Evolutionary conservation across 768 basidiomycete genomes (phyloP).

Genomic region (Termitomyces eurrhizus): DNA sequence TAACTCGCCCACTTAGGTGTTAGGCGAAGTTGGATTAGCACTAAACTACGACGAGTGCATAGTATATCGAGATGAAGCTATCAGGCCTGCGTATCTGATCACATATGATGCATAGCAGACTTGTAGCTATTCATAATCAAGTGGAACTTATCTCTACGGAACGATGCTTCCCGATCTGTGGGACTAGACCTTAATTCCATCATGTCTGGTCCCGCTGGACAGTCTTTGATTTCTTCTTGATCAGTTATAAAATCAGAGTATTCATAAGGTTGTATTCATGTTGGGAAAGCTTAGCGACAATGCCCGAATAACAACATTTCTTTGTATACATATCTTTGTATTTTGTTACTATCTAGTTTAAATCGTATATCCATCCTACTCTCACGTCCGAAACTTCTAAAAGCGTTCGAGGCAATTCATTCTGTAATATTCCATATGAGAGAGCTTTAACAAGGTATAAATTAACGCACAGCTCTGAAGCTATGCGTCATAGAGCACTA

Average conservation of each 20-base stretch:
- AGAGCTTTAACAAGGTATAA: neutral
- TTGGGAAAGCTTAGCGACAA: too few species aligned
- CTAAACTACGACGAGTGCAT: conserved; percentile 70
- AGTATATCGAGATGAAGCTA: conserved; percentile 67
- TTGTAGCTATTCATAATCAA: neutral
- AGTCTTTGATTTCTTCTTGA: neutral
- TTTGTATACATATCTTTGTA: neutral
- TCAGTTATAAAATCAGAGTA: too few species aligned
- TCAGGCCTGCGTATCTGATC: conserved; percentile 66
- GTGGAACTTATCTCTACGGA: neutral
- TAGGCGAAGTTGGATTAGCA: conserved; percentile 61
- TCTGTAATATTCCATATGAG: too few species aligned
- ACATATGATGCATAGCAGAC: conserved; percentile 48
- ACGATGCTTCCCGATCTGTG: neutral
- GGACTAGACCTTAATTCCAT: neutral
- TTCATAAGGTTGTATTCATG: too few species aligned
- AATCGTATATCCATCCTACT: neutral
- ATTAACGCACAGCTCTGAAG: neutral
- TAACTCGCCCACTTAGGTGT: conserved; percentile 9
- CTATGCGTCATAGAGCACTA: conserved; percentile 63
- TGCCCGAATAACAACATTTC: too few species aligned
- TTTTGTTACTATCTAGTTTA: neutral
- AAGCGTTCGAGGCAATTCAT: too few species aligned
- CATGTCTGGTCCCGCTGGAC: neutral
- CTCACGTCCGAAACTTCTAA: neutral